phyloP scores from a whole-genome alignment of 2,329 filamentous ascomycete genomes.

The Dothideomycetidae sp. region DNA sequence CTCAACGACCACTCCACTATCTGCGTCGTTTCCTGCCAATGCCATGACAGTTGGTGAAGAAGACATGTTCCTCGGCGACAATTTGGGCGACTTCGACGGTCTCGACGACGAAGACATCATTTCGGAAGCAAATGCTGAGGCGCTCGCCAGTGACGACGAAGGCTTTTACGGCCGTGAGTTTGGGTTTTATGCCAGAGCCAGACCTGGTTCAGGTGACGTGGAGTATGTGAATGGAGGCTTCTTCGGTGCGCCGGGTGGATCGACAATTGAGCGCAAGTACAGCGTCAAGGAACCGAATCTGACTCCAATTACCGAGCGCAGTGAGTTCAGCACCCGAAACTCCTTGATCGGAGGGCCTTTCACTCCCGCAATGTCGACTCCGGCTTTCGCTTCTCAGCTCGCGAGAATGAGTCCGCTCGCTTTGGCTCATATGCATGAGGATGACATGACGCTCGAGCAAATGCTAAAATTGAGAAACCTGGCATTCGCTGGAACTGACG shows the following conservation, averaged over 20 bases:
- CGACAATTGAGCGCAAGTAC: slow-evolving; percentile 50
- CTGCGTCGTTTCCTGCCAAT: slow-evolving; percentile 23
- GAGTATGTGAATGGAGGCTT: slow-evolving; percentile 71
- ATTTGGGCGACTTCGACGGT: slow-evolving; percentile 40
- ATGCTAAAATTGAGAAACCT: slow-evolving; percentile 7
- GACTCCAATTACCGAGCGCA: slow-evolving; percentile 90
- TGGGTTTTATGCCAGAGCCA: slow-evolving; percentile 65
- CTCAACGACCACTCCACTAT: slow-evolving; percentile 15
- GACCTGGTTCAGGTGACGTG: slow-evolving; percentile 32
- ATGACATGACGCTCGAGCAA: slow-evolving; percentile 11
- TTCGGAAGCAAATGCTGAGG: slow-evolving; percentile 87
- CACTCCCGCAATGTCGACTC: slow-evolving; percentile 4
- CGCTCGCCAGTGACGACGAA: slow-evolving; percentile 78
- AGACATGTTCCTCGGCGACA: slow-evolving; percentile 30
- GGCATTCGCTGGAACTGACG: slow-evolving; percentile 7
- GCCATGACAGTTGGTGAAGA: slow-evolving; percentile 45
- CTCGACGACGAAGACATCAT: slow-evolving; percentile 71
- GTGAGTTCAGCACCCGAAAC: slow-evolving; percentile 90
- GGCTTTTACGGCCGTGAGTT: slow-evolving; percentile 96
- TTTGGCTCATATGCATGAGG: slow-evolving; percentile 10
- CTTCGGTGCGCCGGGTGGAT: slow-evolving; percentile 62
- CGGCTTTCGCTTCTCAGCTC: slow-evolving; percentile 7
- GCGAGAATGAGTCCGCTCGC: slow-evolving; percentile 10
- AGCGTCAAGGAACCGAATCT: slow-evolving; percentile 79
- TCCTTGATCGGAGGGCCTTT: slow-evolving; percentile 47